Conservation (phyloP, 139 green algal species). For the Coccomyxa sp. region DNA sequence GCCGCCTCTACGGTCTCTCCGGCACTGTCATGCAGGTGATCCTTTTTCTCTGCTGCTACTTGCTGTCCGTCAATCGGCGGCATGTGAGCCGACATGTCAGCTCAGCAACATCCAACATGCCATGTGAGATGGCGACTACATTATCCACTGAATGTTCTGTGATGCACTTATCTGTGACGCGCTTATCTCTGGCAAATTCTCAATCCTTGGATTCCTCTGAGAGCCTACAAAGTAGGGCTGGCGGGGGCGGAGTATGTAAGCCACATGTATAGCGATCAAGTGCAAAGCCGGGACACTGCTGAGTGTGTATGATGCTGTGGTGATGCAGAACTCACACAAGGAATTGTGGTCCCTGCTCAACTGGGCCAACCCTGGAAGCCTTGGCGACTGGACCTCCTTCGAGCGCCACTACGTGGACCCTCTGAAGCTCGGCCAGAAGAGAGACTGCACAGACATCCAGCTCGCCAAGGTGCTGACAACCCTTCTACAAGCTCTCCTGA, state of each 20-base stretch:
- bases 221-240: too few relatives aligned
- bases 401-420: slow-evolving; percentile 24
- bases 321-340: slow-evolving; percentile 56
- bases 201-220: not conserved
- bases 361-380: slow-evolving; percentile 26
- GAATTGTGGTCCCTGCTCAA: slow-evolving; percentile 55
- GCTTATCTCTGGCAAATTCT: too few relatives aligned
- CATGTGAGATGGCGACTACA: too few relatives aligned
- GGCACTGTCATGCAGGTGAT: slow-evolving; percentile 21
- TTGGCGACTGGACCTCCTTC: slow-evolving; percentile 36
- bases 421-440: slow-evolving; percentile 34
- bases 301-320: not conserved
- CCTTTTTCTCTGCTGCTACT: not conserved
- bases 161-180: too few relatives aligned
- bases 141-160: too few relatives aligned
- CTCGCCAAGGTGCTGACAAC: slow-evolving; percentile 4
- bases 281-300: too few relatives aligned
- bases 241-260: too few relatives aligned
- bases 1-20: slow-evolving; percentile 34
- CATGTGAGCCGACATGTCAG: too few relatives aligned
- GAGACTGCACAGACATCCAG: not conserved
- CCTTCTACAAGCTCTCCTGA: too few relatives aligned
- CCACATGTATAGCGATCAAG: too few relatives aligned
- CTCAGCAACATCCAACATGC: too few relatives aligned
- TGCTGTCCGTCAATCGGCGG: not conserved